Evolutionary conservation across 805 yeast species (phyloP).

Genomic region (Clavispora carvajalis): DNA sequence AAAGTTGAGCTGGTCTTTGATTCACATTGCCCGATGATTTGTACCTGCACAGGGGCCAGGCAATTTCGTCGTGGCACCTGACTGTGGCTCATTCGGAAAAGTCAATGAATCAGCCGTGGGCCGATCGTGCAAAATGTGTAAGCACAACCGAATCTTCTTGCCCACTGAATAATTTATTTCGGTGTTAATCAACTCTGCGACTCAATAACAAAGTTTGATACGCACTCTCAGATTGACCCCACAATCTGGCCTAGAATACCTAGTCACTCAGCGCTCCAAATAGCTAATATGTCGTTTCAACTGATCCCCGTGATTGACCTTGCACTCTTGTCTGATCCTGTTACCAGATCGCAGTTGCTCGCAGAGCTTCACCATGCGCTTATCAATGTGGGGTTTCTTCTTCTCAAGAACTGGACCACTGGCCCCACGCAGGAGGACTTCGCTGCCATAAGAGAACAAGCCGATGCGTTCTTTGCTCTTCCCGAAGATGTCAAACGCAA

Average conservation of each 20-base stretch:
- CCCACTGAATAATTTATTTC: too few relatives aligned
- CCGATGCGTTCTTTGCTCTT: constrained; percentile 40
- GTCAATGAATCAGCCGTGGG: too few relatives aligned
- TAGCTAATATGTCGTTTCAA: constrained; percentile 26
- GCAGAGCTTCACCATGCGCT: constrained; percentile 40
- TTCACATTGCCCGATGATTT: too few relatives aligned
- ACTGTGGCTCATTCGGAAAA: background rate
- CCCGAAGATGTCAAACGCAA: constrained; percentile 41
- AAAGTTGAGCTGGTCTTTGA: too few relatives aligned
- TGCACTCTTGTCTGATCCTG: constrained; percentile 34
- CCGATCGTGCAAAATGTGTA: too few relatives aligned
- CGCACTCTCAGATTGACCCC: too few relatives aligned
- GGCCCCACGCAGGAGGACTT: constrained; percentile 41
- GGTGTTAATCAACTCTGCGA: too few relatives aligned
- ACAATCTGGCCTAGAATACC: too few relatives aligned
- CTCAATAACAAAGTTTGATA: too few relatives aligned
- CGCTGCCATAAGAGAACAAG: constrained; percentile 31
- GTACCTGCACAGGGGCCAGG: too few relatives aligned
- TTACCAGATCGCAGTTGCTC: constrained; percentile 39
- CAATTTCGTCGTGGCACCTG: background rate
- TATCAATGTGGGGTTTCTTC: constrained; percentile 52
- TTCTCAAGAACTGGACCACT: constrained; percentile 33
- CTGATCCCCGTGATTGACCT: constrained; percentile 45
- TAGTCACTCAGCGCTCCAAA: too few relatives aligned
- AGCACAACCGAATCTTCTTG: too few relatives aligned